Percentiles rank a stretch among this genome's conserved stretches.
Conservation (phyloP, 495 filamentous ascomycete species). For the Extremus antarcticus region DNA sequence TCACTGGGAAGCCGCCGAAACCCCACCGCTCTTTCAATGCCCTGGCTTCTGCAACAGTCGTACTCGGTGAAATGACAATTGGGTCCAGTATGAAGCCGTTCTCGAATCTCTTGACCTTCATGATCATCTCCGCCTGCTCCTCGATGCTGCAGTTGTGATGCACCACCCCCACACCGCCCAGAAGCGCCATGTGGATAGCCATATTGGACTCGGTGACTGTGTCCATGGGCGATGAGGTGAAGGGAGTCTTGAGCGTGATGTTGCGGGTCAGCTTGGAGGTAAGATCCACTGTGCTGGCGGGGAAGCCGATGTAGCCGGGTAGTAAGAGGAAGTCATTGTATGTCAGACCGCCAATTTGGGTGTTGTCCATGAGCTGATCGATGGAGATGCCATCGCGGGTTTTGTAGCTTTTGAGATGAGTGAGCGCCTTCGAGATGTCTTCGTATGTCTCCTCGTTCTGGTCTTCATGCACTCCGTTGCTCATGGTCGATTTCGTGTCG, state of each 20-base stretch:
- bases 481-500: background rate
- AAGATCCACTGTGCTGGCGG: slow-evolving; percentile 77
- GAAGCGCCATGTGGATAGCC: slow-evolving; percentile 96
- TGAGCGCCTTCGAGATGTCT: slow-evolving; percentile 58
- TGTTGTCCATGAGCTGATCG: slow-evolving; percentile 73
- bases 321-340: slow-evolving; percentile 66
- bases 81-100: slow-evolving; percentile 98
- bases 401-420: slow-evolving; percentile 66
- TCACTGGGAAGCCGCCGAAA: slow-evolving; percentile 97
- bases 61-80: slow-evolving; percentile 76
- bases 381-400: slow-evolving; percentile 74
- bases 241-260: slow-evolving; percentile 84
- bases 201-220: slow-evolving; percentile 98
- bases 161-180: slow-evolving; percentile 92
- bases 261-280: slow-evolving; percentile 89
- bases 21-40: slow-evolving; percentile 94
- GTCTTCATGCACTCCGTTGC: background rate
- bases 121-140: slow-evolving; percentile 95
- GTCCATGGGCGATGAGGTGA: slow-evolving; percentile 98
- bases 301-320: slow-evolving; percentile 66
- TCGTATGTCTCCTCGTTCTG: background rate
- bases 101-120: slow-evolving; percentile 98
- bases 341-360: slow-evolving; percentile 79
- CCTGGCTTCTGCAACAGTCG: slow-evolving; percentile 85
- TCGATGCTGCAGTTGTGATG: slow-evolving; percentile 98